Evolutionary conservation across 495 filamentous ascomycete species (phyloP), one percentile per base, ranked within the genome.

Genomic region (Penicillium cataractarum): DNA sequence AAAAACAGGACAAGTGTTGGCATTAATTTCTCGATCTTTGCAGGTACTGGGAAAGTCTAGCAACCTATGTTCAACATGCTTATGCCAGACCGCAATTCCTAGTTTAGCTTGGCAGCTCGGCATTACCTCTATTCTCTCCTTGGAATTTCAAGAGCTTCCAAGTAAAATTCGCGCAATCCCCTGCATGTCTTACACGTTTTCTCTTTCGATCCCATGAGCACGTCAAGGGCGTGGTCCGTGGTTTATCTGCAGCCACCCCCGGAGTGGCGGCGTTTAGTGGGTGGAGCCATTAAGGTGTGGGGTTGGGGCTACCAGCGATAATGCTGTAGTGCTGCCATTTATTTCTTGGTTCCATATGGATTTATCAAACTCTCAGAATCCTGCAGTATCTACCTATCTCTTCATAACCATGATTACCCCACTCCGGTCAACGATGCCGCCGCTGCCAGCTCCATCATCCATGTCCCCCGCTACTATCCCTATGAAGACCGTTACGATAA

Each of bases 181-280:
- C 61, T 71, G 69, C 59, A 62, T 71, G 66, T 71, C 69, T 71
- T 62, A 67, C 69, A 69, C 57, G 64, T 69, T 64, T 57, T 59
- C 57, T 10, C 4, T 57, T 13, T 1, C 39, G 35, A 57, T 59
- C 57, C 55, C 55, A 63, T 71, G 66, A 60, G 61, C 39, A 31
- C 15, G 32, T 17, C 46, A 29, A 50, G 32, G 15, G 60, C 59
- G 57, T 65, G 59, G 62, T 52, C 57, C 52, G 60, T 57, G 58
- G 61, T 24, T 22, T 26, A 61, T 33, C 53, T 22, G 29, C 54
- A 53, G 27, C 22, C 8, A 46, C 31, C 54, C 50, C 58, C 40
- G 10, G 40, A 61, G 55, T 56, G 62, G 51, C 13, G n/a, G n/a
- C n/a, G n/a, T n/a, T n/a, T n/a, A n/a, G n/a, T n/a, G n/a, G n/a